Conservation (phyloP, 768 basidiomycete genomes). For the Termitomyces sp. region DNA sequence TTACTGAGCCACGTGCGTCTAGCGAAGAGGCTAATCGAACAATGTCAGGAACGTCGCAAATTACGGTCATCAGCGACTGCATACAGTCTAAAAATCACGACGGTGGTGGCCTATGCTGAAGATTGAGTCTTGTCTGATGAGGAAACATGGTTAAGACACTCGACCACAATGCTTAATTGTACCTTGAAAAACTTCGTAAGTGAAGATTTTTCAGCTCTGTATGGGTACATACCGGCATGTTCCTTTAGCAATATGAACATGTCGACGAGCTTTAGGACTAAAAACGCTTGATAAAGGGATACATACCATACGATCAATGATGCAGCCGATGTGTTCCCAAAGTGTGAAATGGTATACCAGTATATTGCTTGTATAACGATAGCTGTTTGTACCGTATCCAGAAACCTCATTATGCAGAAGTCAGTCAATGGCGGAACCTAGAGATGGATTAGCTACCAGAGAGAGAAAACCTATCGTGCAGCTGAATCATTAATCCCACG, state of each 20-base stretch:
- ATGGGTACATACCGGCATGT: neutral
- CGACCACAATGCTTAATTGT: neutral
- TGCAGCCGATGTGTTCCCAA: neutral
- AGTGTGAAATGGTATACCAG: neutral
- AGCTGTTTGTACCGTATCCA: slow-evolving; percentile 1
- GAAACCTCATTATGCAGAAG: neutral
- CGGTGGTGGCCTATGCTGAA: neutral
- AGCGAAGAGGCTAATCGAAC: neutral
- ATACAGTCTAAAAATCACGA: neutral
- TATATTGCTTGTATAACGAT: neutral
- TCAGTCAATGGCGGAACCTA: neutral
- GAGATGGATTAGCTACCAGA: neutral
- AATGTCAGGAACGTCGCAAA: neutral
- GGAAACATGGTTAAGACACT: neutral
- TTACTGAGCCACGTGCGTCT: slow-evolving; percentile 2
- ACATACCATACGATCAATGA: neutral
- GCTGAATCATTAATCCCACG: neutral
- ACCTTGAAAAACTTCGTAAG: neutral
- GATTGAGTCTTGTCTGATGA: too few species aligned
- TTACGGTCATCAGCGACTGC: neutral
- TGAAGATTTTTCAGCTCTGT: neutral
- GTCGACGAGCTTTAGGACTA: neutral
- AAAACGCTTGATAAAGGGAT: neutral
- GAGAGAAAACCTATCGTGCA: neutral
- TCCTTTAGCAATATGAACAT: neutral